Evolutionary conservation across 805 yeast genomes (phyloP).

Genomic region (Candida morakotiae): DNA sequence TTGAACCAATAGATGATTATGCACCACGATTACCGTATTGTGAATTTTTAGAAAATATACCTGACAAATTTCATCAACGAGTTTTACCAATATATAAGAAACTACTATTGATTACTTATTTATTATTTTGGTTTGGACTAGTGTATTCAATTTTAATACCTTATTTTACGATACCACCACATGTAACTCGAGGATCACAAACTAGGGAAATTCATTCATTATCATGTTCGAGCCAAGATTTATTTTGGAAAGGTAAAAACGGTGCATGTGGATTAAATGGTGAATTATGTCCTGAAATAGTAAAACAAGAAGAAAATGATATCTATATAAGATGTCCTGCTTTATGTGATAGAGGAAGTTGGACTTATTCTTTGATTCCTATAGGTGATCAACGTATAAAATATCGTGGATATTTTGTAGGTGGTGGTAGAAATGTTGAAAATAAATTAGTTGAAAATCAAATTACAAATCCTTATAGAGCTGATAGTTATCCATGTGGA

Average conservation of each 20-base stretch:
- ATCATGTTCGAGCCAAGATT: conserved; percentile 43
- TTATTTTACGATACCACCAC: conserved; percentile 42
- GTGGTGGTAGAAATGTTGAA: conserved; percentile 86
- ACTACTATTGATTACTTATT: conserved; percentile 33
- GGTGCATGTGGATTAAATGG: conserved; percentile 74
- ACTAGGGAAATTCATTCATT: conserved; percentile 35
- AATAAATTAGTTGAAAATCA: conserved; percentile 11
- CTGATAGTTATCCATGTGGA: conserved; percentile 86
- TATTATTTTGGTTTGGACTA: conserved; percentile 43
- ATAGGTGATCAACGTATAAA: conserved; percentile 68
- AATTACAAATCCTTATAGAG: conserved; percentile 68
- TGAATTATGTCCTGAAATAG: conserved; percentile 45
- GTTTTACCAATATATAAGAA: conserved; percentile 23
- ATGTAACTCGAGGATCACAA: conserved; percentile 14
- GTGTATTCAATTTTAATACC: conserved; percentile 39
- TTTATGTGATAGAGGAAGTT: conserved; percentile 71
- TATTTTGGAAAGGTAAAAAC: conserved; percentile 74
- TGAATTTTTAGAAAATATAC: conserved; percentile 35
- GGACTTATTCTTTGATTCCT: conserved; percentile 70
- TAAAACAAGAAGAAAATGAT: conserved; percentile 29
- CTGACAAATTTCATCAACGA: conserved; percentile 29
- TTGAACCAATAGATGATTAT: conserved; percentile 41
- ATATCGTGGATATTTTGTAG: conserved; percentile 69
- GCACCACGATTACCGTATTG: conserved; percentile 31
- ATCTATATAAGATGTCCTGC: conserved; percentile 81